These are phyloP conservation scores for Salmacisia buchloeana DNA, from an alignment of 1,284 basidiomycete species.

Conservation along the genomic window DNA sequence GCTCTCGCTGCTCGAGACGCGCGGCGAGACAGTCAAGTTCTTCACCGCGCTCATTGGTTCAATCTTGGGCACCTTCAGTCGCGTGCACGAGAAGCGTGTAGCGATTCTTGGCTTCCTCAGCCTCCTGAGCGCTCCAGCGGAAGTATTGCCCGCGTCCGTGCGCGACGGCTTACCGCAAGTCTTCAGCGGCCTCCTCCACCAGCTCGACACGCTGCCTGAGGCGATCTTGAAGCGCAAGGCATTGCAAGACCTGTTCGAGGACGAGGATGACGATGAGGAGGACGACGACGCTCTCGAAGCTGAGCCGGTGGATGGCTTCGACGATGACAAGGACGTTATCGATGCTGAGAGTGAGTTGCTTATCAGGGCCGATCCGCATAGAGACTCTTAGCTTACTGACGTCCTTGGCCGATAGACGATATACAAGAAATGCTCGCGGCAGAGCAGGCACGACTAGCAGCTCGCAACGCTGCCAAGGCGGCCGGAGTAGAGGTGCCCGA, in stretches of 20 bases:
- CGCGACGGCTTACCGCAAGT: constrained; percentile 32
- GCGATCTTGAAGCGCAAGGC: constrained; percentile 39
- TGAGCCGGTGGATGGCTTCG: constrained; percentile 25
- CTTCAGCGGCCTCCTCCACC: constrained; percentile 29
- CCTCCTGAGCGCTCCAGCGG: constrained; percentile 30
- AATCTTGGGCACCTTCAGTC: constrained; percentile 61
- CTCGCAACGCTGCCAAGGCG: constrained; percentile 10
- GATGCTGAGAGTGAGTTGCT: constrained; percentile 38
- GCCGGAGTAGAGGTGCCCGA: constrained; percentile 26
- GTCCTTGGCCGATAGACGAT: constrained; percentile 19
- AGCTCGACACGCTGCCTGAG: constrained; percentile 36
- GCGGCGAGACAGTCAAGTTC: constrained; percentile 62
- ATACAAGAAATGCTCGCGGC: constrained; percentile 46
- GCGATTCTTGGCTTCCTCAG: constrained; percentile 63
- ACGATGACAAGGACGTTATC: constrained; percentile 42
- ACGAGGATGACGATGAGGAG: constrained; percentile 28
- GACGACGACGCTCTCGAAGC: constrained; percentile 24
- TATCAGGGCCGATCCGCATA: not conserved
- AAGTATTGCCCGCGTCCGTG: constrained; percentile 27
- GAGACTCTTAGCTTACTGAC: not conserved
- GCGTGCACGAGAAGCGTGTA: constrained; percentile 88
- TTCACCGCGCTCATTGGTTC: constrained; percentile 72
- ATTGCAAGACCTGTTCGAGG: constrained; percentile 38
- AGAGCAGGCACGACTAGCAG: constrained; percentile 33
- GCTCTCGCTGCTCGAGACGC: constrained; percentile 66